These are phyloP conservation scores for Inga oerstediana DNA, from an alignment of 306 rosid genomes.

Conservation along the genomic window DNA sequence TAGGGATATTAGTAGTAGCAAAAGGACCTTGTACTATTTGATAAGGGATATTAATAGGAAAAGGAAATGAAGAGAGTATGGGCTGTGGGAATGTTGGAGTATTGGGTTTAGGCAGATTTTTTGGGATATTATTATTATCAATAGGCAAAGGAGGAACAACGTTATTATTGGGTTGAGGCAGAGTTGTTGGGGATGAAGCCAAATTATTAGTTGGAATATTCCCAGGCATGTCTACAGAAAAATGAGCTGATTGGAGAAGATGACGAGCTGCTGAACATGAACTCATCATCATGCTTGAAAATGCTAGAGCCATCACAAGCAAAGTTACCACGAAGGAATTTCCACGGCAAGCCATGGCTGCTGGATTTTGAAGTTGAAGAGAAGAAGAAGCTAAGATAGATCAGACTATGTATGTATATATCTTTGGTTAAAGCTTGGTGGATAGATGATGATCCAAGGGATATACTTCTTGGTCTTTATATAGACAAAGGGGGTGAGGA, in stretches of 20 bases:
- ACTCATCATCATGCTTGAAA: not conserved
- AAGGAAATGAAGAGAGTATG: not conserved
- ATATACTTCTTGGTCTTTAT: too few species aligned
- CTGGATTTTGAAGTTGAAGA: not conserved
- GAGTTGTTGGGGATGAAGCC: not conserved
- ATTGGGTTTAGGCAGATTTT: not conserved
- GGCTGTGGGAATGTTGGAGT: not conserved
- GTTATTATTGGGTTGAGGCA: too few species aligned
- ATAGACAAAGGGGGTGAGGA: too few species aligned
- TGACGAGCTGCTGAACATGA: not conserved
- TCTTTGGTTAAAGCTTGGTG: not conserved
- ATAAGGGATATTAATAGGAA: too few species aligned
- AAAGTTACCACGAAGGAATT: not conserved
- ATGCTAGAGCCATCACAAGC: not conserved
- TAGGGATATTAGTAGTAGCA: too few species aligned
- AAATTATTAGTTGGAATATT: not conserved
- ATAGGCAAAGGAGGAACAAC: too few species aligned
- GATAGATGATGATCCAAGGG: not conserved
- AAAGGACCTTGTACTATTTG: too few species aligned
- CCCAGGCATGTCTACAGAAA: not conserved
- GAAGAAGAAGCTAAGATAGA: not conserved
- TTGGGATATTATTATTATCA: not conserved
- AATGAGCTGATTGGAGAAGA: not conserved
- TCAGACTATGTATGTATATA: too few species aligned
- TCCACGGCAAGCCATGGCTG: not conserved